These are phyloP conservation scores for Colletotrichum scovillei DNA, from an alignment of 2,329 filamentous ascomycete species.

Conservation along the genomic window DNA sequence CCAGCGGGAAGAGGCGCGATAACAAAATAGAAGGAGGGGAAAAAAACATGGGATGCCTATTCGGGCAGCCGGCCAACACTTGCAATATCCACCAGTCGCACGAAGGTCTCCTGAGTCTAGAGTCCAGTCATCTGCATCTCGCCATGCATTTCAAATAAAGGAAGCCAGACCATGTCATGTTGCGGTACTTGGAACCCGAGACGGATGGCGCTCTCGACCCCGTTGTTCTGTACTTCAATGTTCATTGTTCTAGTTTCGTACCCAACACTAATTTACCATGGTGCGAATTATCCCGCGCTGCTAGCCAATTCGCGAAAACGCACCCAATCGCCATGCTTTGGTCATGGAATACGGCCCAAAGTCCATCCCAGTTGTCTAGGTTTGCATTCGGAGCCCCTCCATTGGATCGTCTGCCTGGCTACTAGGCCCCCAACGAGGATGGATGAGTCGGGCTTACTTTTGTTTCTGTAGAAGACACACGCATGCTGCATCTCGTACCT, in stretches of 20 bases:
- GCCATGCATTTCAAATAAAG: slow-evolving; percentile 5
- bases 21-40: slow-evolving; percentile 3
- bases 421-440: no score
- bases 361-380: neutral
- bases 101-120: neutral
- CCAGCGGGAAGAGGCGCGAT: neutral
- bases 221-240: neutral
- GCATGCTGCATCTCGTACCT: neutral
- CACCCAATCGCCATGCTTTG: neutral
- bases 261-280: neutral
- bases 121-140: slow-evolving; percentile 3
- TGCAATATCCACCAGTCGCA: slow-evolving; percentile 33
- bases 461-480: slow-evolving; percentile 6
- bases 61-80: slow-evolving; percentile 3
- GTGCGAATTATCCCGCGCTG: slow-evolving; percentile 7
- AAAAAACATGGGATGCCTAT: slow-evolving; percentile 9
- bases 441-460: neutral
- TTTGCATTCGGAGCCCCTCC: neutral
- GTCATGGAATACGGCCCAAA: neutral
- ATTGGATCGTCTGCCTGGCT: slow-evolving; percentile 15
- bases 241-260: neutral
- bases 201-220: slow-evolving; percentile 9
- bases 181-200: slow-evolving; percentile 1
- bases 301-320: neutral
- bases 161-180: slow-evolving; percentile 6